Evolutionary conservation across 73 alveolate genomes (phyloP), one percentile per base, ranked within the genome.

Genomic region (Paramecium sexaurelia): DNA sequence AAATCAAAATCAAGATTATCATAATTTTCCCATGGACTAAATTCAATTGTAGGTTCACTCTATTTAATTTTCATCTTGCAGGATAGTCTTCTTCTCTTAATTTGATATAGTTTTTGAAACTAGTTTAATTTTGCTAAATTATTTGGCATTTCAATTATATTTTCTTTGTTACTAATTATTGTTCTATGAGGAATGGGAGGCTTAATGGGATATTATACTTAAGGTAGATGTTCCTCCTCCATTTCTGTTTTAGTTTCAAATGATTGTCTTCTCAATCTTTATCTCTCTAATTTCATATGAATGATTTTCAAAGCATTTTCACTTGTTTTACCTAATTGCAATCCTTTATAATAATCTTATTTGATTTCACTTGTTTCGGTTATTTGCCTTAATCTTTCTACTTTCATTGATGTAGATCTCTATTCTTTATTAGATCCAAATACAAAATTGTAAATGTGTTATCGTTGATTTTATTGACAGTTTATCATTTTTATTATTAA

Each of bases 231-330:
- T 8, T 71, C 61, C 15, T 71, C 86, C 13, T 71, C 37, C 56
- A 71, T 37, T 71, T 71, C 61, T 10, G 85, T 69, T 35, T 69
- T 69, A 2, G 13, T 37, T n/a, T 71, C 86, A 71, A 71, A 37
- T 35, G 66, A 71, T 37, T 71, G 13, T 10, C 85, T 71, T 71
- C 86, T 35, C 57, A 71, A 0, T 32, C 56, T 71, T 61, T 71
- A 36, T 36, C 36, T 71, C 56, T 71, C 66, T 19, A 71, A 37
- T 71, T 71, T 71, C 86, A 69, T 69, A 69, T 69, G 56, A 69
- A 69, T 69, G 13, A 69, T 69, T 35, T 35, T 69, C 35, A 71
- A 71, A 11, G 66, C 86, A 71, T 71, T 71, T 13, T 71, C 13
- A 37, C 61, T 71, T 8, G 26, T n/a, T 19, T 71, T 71, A 3